Conservation (phyloP, 163 green algal genomes). For the Volvox carteri region DNA sequence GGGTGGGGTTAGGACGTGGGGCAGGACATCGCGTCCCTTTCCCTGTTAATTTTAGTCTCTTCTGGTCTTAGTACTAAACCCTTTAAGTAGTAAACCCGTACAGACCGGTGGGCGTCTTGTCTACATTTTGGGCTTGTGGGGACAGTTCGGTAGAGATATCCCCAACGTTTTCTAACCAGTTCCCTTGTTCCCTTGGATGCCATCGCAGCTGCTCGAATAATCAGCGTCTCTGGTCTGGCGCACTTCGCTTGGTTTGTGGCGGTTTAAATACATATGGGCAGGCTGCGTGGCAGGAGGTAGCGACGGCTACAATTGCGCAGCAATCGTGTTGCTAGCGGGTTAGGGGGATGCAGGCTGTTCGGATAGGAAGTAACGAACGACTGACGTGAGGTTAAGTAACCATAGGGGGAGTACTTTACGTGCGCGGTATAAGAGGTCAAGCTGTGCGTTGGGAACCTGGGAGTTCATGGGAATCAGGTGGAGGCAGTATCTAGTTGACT, state of each 20-base stretch:
- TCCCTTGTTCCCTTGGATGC: not conserved
- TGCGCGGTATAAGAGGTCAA: too few relatives aligned
- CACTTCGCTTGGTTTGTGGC: not conserved
- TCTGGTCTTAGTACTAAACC: too few relatives aligned
- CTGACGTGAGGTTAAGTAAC: not conserved
- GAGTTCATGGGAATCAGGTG: too few relatives aligned
- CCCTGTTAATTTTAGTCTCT: too few relatives aligned
- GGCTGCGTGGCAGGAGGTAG: slow-evolving; percentile 25
- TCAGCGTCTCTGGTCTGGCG: not conserved
- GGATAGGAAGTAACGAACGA: not conserved
- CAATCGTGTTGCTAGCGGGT: not conserved
- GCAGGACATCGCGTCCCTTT: not conserved
- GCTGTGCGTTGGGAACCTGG: too few relatives aligned
- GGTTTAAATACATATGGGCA: slow-evolving; percentile 6
- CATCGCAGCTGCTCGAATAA: slow-evolving; percentile 28
- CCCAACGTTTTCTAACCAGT: not conserved
- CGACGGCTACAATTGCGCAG: slow-evolving; percentile 1
- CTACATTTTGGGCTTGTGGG: too few relatives aligned
- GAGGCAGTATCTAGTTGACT: too few relatives aligned
- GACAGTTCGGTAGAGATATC: not conserved
- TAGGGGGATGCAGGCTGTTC: slow-evolving; percentile 25
- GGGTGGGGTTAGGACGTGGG: not conserved
- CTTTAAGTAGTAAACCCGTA: too few relatives aligned
- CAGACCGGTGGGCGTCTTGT: too few relatives aligned
- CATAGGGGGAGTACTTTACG: too few relatives aligned